Evolutionary conservation across 352 stramenopile species (phyloP).

Genomic region (Pseudoperonospora humuli): DNA sequence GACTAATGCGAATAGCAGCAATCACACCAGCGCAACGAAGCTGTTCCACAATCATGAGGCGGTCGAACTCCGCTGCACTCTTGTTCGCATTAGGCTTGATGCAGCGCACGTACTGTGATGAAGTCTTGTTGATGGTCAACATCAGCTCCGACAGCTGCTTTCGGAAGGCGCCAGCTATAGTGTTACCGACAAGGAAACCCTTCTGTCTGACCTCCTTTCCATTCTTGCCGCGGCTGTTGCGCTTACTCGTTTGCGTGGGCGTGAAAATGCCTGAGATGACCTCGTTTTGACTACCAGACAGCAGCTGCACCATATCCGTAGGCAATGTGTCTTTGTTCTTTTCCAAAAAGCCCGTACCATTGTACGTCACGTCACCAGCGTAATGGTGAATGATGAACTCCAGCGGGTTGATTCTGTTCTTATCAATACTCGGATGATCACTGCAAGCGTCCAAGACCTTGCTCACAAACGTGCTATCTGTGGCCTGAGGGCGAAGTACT

Average conservation of each 20-base stretch:
- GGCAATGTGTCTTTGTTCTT: constrained; percentile 86
- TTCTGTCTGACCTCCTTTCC: constrained; percentile 49
- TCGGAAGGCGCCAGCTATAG: constrained; percentile 77
- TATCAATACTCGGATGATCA: constrained; percentile 77
- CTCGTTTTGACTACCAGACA: constrained; percentile 48
- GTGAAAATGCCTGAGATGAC: constrained; percentile 72
- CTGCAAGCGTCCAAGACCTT: constrained; percentile 75
- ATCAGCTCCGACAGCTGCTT: constrained; percentile 82
- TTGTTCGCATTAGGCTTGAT: constrained; percentile 90
- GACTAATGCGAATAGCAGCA: constrained; percentile 84
- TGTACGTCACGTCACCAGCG: constrained; percentile 77
- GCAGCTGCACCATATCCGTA: constrained; percentile 68
- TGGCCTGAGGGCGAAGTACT: constrained; percentile 83
- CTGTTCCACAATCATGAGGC: constrained; percentile 83
- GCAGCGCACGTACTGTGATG: constrained; percentile 82
- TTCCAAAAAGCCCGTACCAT: constrained; percentile 60
- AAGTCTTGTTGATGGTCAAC: constrained; percentile 85
- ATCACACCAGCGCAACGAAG: constrained; percentile 87
- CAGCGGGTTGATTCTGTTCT: constrained; percentile 79
- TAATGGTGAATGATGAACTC: constrained; percentile 80
- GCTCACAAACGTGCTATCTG: constrained; percentile 74
- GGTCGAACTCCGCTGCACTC: constrained; percentile 75
- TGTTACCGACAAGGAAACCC: constrained; percentile 77
- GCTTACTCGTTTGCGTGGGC: constrained; percentile 22
- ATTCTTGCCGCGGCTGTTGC: constrained; percentile 37